Base-by-base conservation (phyloP, 805 yeast genomes). In the Saturnispora ahearnii region DNA sequence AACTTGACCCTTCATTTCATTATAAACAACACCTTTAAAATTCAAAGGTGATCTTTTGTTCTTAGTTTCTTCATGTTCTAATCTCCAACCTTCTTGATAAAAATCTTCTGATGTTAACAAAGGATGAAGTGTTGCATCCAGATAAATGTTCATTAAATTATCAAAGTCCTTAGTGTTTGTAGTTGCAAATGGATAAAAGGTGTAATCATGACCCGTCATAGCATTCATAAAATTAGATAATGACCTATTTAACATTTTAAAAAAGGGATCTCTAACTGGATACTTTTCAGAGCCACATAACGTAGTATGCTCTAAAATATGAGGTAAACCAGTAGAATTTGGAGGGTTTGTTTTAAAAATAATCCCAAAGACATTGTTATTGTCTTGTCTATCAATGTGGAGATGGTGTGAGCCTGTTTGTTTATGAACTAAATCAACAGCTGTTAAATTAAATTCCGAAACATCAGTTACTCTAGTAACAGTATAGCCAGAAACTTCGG, bases 1-100 rank as follows among this genome's bases (percentile, higher is more conserved):
- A 62, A 87, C 79, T 66, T 91, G 97, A 8, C 99, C 99, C 67
- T 93, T 93, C 99, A 93, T 93, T 68, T 93, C 99, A 63, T 93
- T 93, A 64, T 86, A 93, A 2, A 93, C 99, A 32, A 93, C 99
- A 43, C 99, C 99, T 66, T 93, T 93, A 66, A 88, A 87, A 4
- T 71, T 72, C 40, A 93, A 62, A 1, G 87, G 85, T 12, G 87
- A 73, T 0, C 58, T 52, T 13, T 70, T 68, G 61, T 90, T 89
- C 6, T 73, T 65, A 5, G 80, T 66, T 48, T 72, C 74, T 48
- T 76, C 77, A 56, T 87, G 79, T 65, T 93, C 99, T 37, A 93
- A 69, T 62, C 99, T 80, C 99, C 99, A 93, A 34, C 99, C 99
- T 68, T 93, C 99, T 69, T 93, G 99, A 54, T 74, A 74, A 62